Base-by-base conservation (phyloP, 495 filamentous ascomycete genomes). In the Tuber brumale region DNA sequence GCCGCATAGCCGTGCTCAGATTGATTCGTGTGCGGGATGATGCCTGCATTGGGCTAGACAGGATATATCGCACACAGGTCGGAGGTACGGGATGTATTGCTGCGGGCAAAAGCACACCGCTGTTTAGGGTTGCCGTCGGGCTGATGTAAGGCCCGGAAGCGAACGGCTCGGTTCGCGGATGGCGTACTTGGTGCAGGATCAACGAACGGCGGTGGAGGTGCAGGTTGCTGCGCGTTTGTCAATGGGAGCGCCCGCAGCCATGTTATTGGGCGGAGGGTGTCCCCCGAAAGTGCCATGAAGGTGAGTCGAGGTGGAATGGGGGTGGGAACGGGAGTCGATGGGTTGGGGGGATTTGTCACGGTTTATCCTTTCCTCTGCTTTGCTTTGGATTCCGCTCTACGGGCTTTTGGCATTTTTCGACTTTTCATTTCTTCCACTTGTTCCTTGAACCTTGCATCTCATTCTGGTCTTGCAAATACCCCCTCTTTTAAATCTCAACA, bases 231-330 rank as follows among this genome's bases (percentile, higher is more conserved):
- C 79, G 88, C 90, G 43, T 98, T 92, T 84, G 85, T 86, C 78
- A 89, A 97, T 84, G 90, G 93, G 77, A 89, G 89, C 0, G 87
- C 97, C 23, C 84, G 97, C 82, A 92, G 88, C 81, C 97, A 97
- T 84, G 92, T 97, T 81, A 85, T 97, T 39, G 82, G 84, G 39
- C 80, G 85, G 35, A 80, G 81, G 51, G 21, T 21, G 9, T 21
- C 76, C 79, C n/a, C n/a, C n/a, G n/a, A n/a, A n/a, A n/a, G n/a
- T n/a, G n/a, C n/a, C n/a, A n/a, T n/a, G n/a, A n/a, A n/a, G 19
- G 46, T 72, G 5, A 72, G 66, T 14, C 72, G 76, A 16, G 74
- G 74, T 57, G 72, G 27, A n/a, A n/a, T n/a, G n/a, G n/a, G n/a
- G n/a, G n/a, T n/a, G n/a, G n/a, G n/a, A n/a, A n/a, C n/a, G n/a